Conservation (phyloP, 2,329 filamentous ascomycete species). For the Exophiala phaeomuriformis region DNA sequence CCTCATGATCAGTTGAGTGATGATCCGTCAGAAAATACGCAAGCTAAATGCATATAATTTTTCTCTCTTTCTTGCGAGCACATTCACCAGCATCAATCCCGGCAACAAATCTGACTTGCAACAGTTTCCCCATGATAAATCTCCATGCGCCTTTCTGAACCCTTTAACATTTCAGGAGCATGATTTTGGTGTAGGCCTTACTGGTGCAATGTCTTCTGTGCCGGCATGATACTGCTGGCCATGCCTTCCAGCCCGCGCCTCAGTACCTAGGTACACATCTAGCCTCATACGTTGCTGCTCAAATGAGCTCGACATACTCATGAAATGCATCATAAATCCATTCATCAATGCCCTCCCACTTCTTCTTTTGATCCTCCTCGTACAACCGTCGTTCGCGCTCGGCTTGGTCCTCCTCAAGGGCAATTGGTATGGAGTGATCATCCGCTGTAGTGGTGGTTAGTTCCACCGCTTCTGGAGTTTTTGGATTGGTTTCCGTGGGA, state of each 20-base stretch:
- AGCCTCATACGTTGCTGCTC: constrained; percentile 1
- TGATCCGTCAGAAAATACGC: too few relatives aligned
- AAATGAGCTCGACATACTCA: constrained; percentile 36
- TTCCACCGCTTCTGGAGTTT: background rate
- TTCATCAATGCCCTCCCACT: constrained; percentile 36
- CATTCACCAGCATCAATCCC: too few relatives aligned
- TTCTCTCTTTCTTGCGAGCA: too few relatives aligned
- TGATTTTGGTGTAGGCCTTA: too few relatives aligned
- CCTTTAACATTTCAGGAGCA: too few relatives aligned
- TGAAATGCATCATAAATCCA: constrained; percentile 37
- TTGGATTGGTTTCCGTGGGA: background rate
- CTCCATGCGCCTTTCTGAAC: too few relatives aligned
- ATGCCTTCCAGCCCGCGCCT: background rate
- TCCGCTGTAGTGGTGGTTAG: background rate
- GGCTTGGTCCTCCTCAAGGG: constrained; percentile 7
- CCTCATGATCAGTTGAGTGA: too few relatives aligned
- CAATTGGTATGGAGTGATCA: background rate
- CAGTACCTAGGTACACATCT: background rate
- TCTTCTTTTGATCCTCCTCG: constrained; percentile 23
- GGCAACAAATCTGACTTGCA: too few relatives aligned
- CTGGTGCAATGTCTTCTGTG: too few relatives aligned
- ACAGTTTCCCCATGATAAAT: too few relatives aligned
- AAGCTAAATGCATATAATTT: too few relatives aligned
- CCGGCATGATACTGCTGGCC: too few relatives aligned
- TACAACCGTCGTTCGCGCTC: constrained; percentile 13